Base-by-base conservation (phyloP, 176 grass and related monocot species). In the Elymus sibiricus region DNA sequence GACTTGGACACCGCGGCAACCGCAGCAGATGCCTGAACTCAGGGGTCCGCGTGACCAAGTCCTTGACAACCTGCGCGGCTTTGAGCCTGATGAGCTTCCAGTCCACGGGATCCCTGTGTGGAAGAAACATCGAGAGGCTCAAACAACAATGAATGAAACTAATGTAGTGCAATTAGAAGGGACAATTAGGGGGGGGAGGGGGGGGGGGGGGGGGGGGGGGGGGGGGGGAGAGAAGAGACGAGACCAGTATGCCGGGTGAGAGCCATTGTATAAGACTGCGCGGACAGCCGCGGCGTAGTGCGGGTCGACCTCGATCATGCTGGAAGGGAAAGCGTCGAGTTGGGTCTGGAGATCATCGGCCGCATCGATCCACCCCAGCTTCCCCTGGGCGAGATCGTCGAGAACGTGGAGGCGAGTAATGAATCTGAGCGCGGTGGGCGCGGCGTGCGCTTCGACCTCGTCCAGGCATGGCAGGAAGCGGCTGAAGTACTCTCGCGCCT, bases 161-260 rank as follows among this genome's bases (percentile, higher is more conserved):
- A 16, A 39, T 61, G 19, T 3, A 51, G 29, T 29, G 29, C 28
- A 78, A 61, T 61, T 24, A 79, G 58, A 28, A 28, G 44, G 37
- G 26, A 26, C 13, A 31, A 76, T 76, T 49, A 76, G 73, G 44
- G 44, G 12, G 31, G 63, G 63, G 28, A 17, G 24, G n/a, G n/a
- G n/a, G n/a, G n/a, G n/a, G n/a, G n/a, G n/a, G 44, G 12, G 31
- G 73, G 44, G 44, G 12, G 31, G 73, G 44, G 44, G 12, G 31
- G 73, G 44, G 44, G 12, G 31, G 63, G 63, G 28, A 17, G 24
- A 66, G 62, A 24, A 64, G 24, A 49, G 46, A 49, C 19, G 62
- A 64, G 60, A 80, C 78, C 77, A 29, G 37, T 80, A 19, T 66
- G 42, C 16, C 38, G 61, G 78, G 61, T 80, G 78, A 5, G 14